Evolutionary conservation across 23 red algal genomes (phyloP).

Genomic region (Gracilariopsis chorda): DNA sequence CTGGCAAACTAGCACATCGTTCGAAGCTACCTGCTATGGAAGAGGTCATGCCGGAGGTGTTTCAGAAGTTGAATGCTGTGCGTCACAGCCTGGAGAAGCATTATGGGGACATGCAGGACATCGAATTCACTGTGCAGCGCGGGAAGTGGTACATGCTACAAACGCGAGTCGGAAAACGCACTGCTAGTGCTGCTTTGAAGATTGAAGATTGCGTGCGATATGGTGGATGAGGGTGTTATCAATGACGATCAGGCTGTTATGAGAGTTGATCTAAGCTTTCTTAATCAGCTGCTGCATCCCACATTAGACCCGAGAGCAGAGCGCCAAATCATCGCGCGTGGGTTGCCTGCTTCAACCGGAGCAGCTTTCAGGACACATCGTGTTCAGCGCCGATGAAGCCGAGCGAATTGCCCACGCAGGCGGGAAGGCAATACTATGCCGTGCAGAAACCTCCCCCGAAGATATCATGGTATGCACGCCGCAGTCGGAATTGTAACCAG

Average conservation of each 20-base stretch:
- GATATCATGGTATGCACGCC: slow-evolving; percentile 58
- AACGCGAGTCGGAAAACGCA: slow-evolving; percentile 46
- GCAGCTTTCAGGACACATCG: slow-evolving; percentile 52
- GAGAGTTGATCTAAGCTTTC: slow-evolving; percentile 39
- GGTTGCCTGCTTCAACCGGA: slow-evolving; percentile 47
- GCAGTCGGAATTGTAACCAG: slow-evolving; percentile 46
- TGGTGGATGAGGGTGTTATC: slow-evolving; percentile 61
- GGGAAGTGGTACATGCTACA: slow-evolving; percentile 58
- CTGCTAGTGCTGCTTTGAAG: slow-evolving; percentile 62
- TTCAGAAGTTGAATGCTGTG: slow-evolving; percentile 41
- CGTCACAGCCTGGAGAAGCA: slow-evolving; percentile 50
- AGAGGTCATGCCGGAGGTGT: slow-evolving; percentile 38
- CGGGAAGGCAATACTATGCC: slow-evolving; percentile 33
- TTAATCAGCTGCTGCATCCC: slow-evolving; percentile 46
- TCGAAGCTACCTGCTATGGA: slow-evolving; percentile 54
- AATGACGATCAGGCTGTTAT: slow-evolving; percentile 47
- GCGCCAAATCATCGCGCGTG: slow-evolving; percentile 9
- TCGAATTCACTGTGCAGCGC: slow-evolving; percentile 53
- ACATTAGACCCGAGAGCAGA: slow-evolving; percentile 23
- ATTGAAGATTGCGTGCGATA: slow-evolving; percentile 57
- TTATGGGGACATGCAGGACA: slow-evolving; percentile 62
- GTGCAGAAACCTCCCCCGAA: slow-evolving; percentile 46
- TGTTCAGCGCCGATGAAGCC: slow-evolving; percentile 35
- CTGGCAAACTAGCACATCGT: slow-evolving; percentile 10
- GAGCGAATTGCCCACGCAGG: slow-evolving; percentile 18